These are phyloP conservation scores for Kodamaea laetipori DNA, from an alignment of 805 yeast genomes.

Conservation along the genomic window DNA sequence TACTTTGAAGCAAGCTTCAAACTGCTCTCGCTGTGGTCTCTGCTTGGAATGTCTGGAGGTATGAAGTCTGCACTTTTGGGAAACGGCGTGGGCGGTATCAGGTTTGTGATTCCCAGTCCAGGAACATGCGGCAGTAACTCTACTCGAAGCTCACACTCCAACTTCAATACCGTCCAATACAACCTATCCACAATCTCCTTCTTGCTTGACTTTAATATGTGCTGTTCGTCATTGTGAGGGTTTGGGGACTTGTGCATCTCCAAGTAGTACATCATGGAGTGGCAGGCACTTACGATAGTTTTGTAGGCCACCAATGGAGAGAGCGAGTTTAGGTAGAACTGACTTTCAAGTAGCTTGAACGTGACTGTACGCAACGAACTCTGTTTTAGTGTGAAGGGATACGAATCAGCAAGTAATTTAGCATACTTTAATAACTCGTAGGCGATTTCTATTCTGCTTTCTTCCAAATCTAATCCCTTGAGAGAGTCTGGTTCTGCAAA, in stretches of 20 bases:
- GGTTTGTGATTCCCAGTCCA: constrained; percentile 32
- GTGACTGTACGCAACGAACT: constrained; percentile 22
- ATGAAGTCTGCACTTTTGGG: constrained; percentile 33
- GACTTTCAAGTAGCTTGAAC: constrained; percentile 28
- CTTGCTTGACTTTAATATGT: constrained; percentile 9
- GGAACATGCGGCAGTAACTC: constrained; percentile 39
- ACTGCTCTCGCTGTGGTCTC: constrained; percentile 23
- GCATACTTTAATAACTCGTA: constrained; percentile 26
- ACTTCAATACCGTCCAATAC: constrained; percentile 40
- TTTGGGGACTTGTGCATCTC: constrained; percentile 18
- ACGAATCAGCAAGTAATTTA: constrained; percentile 21
- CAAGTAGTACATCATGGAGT: constrained; percentile 33
- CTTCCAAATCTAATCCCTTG: constrained; percentile 14
- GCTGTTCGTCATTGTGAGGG: constrained; percentile 8
- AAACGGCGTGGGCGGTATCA: constrained; percentile 34
- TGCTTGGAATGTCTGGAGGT: constrained; percentile 12
- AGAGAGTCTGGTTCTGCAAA: constrained; percentile 15
- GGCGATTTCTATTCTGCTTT: constrained; percentile 26
- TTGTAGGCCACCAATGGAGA: constrained; percentile 31
- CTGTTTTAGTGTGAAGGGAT: constrained; percentile 22
- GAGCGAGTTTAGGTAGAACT: constrained; percentile 28
- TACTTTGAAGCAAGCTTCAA: constrained; percentile 25
- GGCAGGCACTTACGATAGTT: constrained; percentile 28
- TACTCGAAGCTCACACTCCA: constrained; percentile 38
- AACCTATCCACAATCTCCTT: constrained; percentile 29